Evolutionary conservation across 2,329 filamentous ascomycete genomes (phyloP).

Genomic region (Botrytis tulipae): DNA sequence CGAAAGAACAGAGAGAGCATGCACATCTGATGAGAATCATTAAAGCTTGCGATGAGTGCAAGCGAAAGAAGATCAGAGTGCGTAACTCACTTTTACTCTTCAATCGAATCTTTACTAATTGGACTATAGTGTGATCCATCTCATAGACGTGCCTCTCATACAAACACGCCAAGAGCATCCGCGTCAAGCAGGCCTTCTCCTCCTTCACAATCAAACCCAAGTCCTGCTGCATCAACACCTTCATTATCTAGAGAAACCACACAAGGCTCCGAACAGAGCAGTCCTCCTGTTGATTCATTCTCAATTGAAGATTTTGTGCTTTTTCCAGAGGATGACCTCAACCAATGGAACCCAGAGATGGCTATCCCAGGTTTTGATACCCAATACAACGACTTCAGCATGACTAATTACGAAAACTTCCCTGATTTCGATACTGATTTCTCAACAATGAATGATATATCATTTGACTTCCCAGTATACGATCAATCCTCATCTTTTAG

Average conservation of each 20-base stretch:
- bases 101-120: constrained; percentile 19
- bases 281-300: constrained; percentile 25
- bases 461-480: constrained; percentile 28
- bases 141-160: constrained; percentile 30
- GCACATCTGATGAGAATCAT: constrained; percentile 66
- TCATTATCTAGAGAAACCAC: constrained; percentile 23
- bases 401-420: constrained; percentile 33
- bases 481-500: constrained; percentile 22
- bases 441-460: constrained; percentile 1
- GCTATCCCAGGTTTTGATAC: constrained; percentile 25
- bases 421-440: constrained; percentile 17
- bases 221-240: constrained; percentile 23
- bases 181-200: constrained; percentile 28
- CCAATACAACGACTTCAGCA: constrained; percentile 28
- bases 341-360: constrained; percentile 31
- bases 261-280: constrained; percentile 24
- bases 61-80: constrained; percentile 58
- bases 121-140: constrained; percentile 36
- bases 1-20: constrained; percentile 66
- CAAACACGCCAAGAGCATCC: constrained; percentile 31
- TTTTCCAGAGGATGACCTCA: constrained; percentile 32
- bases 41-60: constrained; percentile 64
- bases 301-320: constrained; percentile 36
- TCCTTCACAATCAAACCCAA: constrained; percentile 24
- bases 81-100: constrained; percentile 10